Evolutionary conservation across 257 asterid genomes (phyloP).

Genomic region (Anisodus tanguticus): DNA sequence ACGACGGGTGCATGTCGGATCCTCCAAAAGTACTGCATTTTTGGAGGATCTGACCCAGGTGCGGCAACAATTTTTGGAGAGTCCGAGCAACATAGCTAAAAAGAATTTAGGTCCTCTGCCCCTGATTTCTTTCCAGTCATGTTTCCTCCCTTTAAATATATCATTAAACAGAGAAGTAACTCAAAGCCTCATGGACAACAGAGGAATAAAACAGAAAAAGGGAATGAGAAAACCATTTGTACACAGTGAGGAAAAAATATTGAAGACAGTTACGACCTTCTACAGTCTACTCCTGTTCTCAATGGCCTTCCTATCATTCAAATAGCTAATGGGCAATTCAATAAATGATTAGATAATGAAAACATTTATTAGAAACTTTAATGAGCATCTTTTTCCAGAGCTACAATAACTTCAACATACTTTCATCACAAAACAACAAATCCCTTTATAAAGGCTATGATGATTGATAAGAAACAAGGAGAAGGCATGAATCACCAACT

Average conservation of each 20-base stretch:
- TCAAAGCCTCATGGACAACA: not conserved
- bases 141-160: not conserved
- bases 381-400: not conserved
- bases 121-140: not conserved
- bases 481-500: not conserved
- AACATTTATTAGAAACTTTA: not conserved
- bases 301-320: not conserved
- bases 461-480: not conserved
- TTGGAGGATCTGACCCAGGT: too few relatives aligned
- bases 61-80: too few relatives aligned
- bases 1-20: too few relatives aligned
- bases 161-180: not conserved
- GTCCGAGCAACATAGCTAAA: too few relatives aligned
- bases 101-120: not conserved
- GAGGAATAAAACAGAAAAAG: not conserved
- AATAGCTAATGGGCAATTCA: conserved; percentile 20
- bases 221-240: not conserved
- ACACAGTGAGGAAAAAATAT: not conserved
- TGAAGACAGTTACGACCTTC: not conserved
- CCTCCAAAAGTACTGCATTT: too few relatives aligned
- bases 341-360: not conserved
- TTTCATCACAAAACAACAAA: conserved; percentile 18
- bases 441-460: not conserved
- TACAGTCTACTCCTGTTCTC: not conserved
- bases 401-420: conserved; percentile 14